A percentile compares a stretch with the other conserved stretches of the same genome.
Conservation (phyloP, 2,329 filamentous ascomycete species). For the Aspergillus cejpii region DNA sequence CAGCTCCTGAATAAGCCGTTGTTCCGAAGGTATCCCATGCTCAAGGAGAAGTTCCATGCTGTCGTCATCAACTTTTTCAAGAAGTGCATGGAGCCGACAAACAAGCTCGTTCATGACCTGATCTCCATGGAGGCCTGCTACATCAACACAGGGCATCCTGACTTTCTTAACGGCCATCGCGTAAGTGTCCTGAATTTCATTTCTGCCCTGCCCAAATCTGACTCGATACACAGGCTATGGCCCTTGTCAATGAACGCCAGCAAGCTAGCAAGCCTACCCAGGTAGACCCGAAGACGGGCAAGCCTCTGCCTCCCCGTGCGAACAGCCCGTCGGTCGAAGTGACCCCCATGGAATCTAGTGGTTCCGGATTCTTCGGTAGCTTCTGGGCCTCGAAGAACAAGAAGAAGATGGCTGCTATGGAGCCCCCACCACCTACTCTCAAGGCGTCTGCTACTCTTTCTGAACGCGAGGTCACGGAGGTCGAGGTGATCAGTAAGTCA, state of each 20-base stretch:
- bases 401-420: conserved; percentile 99
- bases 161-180: conserved; percentile 93
- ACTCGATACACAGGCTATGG: conserved; percentile 66
- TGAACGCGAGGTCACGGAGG: conserved; percentile 90
- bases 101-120: conserved; percentile 89
- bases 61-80: conserved; percentile 96
- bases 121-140: conserved; percentile 96
- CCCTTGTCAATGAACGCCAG: conserved; percentile 91
- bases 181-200: conserved; percentile 42
- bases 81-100: conserved; percentile 95
- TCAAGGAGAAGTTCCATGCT: conserved; percentile 94
- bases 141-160: conserved; percentile 96
- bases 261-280: conserved; percentile 76
- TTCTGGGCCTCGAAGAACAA: conserved; percentile 99
- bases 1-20: conserved; percentile 82
- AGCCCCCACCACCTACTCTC: conserved; percentile 81
- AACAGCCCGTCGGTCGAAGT: conserved; percentile 65
- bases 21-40: conserved; percentile 83
- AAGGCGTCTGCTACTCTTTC: conserved; percentile 92
- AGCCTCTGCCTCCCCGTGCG: conserved; percentile 75
- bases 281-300: conserved; percentile 97
- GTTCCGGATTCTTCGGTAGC: conserved; percentile 87
- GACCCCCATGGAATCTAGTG: conserved; percentile 50
- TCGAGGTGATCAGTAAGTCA: conserved; percentile 90
- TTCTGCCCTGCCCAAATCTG: conserved; percentile 9